Evolutionary conservation across 176 grass and related monocot species (phyloP).

Genomic region (Otatea glauca): DNA sequence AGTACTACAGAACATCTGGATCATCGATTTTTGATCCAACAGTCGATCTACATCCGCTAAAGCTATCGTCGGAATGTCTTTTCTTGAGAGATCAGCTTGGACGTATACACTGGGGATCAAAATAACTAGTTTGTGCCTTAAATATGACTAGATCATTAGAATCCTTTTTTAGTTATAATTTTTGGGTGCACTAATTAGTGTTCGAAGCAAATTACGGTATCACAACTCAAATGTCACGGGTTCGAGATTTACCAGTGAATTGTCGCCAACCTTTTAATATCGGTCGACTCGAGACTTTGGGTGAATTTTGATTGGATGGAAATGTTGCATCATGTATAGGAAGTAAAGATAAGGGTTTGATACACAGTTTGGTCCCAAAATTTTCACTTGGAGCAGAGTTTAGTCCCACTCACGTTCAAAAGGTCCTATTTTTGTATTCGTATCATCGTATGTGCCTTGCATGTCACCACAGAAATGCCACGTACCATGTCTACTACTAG

Average conservation of each 20-base stretch:
- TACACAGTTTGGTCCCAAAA: not conserved
- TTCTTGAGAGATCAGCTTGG: not conserved
- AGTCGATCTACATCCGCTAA: no score
- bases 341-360: not conserved
- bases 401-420: not conserved
- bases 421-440: not conserved
- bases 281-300: not conserved
- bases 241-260: not conserved
- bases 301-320: not conserved
- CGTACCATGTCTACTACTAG: not conserved
- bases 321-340: not conserved
- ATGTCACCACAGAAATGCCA: slow-evolving; percentile 3
- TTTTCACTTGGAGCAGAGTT: not conserved
- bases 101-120: not conserved
- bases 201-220: not conserved
- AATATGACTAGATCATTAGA: not conserved
- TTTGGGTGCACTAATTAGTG: not conserved
- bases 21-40: no score
- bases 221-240: not conserved
- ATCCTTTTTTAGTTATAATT: not conserved
- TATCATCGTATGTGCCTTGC: slow-evolving; percentile 3
- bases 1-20: no score
- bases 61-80: no score
- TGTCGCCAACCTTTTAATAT: not conserved
- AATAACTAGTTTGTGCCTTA: not conserved